Evolutionary conservation across 116 monocot genomes (phyloP).

Genomic region (Zostera marina): DNA sequence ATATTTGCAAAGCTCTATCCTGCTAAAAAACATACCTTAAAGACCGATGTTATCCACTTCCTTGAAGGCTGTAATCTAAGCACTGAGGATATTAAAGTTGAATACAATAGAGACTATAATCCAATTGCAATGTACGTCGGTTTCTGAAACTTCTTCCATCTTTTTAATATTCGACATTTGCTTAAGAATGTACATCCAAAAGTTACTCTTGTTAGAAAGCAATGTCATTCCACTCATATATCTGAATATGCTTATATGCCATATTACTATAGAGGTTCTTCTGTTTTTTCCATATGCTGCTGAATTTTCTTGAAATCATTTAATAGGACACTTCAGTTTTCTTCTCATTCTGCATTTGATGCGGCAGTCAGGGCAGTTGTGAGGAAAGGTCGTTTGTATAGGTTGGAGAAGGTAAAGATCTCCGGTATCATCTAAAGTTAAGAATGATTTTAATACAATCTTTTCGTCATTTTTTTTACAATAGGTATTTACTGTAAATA

Average conservation of each 20-base stretch:
- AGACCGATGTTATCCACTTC: constrained; percentile 65
- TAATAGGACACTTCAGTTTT: constrained; percentile 54
- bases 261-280: no score
- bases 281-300: neutral
- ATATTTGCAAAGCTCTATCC: constrained; percentile 44
- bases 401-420: constrained; percentile 43
- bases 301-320: neutral
- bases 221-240: no score
- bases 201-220: no score
- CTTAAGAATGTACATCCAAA: no score
- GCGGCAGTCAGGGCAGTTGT: constrained; percentile 20
- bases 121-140: constrained; percentile 37
- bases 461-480: neutral
- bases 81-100: constrained; percentile 53
- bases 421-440: neutral
- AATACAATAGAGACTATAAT: constrained; percentile 46
- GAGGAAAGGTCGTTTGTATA: constrained; percentile 43
- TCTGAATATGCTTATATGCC: no score
- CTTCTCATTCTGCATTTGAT: constrained; percentile 47
- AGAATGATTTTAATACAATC: neutral
- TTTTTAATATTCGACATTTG: no score
- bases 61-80: constrained; percentile 67
- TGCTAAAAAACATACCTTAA: constrained; percentile 39
- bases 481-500: constrained; percentile 59
- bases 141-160: neutral